Conservation (phyloP, 2,329 filamentous ascomycete species). For the Phialemoniopsis sp. region DNA sequence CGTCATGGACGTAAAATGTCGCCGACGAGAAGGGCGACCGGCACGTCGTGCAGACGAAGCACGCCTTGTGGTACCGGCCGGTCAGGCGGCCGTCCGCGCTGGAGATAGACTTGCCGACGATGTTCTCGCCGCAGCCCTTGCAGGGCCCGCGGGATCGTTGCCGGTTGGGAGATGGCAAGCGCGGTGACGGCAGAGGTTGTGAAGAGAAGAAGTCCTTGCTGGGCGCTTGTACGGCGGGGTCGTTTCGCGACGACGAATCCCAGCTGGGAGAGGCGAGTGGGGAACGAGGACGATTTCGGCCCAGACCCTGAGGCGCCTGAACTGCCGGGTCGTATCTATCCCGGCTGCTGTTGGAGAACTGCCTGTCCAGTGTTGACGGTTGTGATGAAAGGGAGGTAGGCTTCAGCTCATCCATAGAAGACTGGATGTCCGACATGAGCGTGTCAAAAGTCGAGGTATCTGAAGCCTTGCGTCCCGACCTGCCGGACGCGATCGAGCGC, state of each 20-base stretch:
- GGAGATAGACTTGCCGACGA: constrained; percentile 88
- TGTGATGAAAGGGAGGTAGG: constrained; percentile 15
- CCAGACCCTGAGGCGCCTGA: constrained; percentile 9
- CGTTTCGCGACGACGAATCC: constrained; percentile 13
- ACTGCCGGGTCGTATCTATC: constrained; percentile 17
- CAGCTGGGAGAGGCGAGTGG: constrained; percentile 12
- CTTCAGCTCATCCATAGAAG: constrained; percentile 38
- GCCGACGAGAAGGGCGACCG: constrained; percentile 75
- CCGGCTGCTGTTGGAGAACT: constrained; percentile 16
- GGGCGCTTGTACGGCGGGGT: constrained; percentile 16
- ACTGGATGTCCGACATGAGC: constrained; percentile 53
- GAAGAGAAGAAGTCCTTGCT: constrained; percentile 6
- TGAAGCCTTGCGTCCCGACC: constrained; percentile 29
- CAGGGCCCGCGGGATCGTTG: constrained; percentile 64
- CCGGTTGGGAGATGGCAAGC: constrained; percentile 2
- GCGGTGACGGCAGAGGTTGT: constrained; percentile 5
- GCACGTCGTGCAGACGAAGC: constrained; percentile 89
- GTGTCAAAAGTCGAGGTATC: constrained; percentile 43
- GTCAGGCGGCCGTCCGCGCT: constrained; percentile 89
- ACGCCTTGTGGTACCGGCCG: constrained; percentile 90
- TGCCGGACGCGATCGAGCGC: constrained; percentile 26
- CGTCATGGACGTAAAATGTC: constrained; percentile 87
- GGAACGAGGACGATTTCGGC: constrained; percentile 6
- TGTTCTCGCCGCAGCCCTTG: constrained; percentile 73
- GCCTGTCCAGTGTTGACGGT: too few species aligned